Percentiles rank a stretch among this genome's conserved stretches.
These are phyloP conservation scores for Boletus subparvulus DNA, from an alignment of 768 basidiomycete genomes.

Conservation along the genomic window DNA sequence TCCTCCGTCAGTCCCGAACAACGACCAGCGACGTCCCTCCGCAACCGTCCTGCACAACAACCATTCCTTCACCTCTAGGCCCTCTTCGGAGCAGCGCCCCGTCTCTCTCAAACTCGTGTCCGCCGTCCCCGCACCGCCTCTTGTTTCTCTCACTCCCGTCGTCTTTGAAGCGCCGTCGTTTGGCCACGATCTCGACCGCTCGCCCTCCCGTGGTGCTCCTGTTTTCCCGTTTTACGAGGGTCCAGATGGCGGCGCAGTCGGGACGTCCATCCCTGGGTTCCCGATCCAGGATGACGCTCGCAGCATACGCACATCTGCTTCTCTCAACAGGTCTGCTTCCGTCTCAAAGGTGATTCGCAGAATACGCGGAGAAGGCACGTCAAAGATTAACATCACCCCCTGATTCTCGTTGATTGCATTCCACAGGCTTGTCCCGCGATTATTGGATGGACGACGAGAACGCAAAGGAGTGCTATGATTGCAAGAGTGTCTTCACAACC, in stretches of 20 bases:
- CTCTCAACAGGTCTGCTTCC: constrained; percentile 72
- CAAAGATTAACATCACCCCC: constrained; percentile 1
- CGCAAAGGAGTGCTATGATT: constrained; percentile 94
- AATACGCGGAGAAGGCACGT: constrained; percentile 83
- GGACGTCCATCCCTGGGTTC: constrained; percentile 86
- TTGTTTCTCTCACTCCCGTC: constrained; percentile 83
- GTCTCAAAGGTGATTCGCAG: constrained; percentile 91
- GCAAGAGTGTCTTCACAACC: constrained; percentile 89
- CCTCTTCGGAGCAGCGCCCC: constrained; percentile 53
- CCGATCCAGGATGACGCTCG: constrained; percentile 89
- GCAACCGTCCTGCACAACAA: constrained; percentile 42
- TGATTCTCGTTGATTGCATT: constrained; percentile 8
- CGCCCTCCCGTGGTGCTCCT: constrained; percentile 51
- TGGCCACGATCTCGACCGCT: constrained; percentile 59
- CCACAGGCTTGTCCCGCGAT: constrained; percentile 78
- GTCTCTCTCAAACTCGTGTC: constrained; percentile 53
- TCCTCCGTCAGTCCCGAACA: constrained; percentile 29
- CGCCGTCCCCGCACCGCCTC: constrained; percentile 69
- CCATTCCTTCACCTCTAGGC: constrained; percentile 49
- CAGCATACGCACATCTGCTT: constrained; percentile 74
- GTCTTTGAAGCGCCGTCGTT: constrained; percentile 77
- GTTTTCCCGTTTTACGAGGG: constrained; percentile 55
- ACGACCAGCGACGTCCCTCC: constrained; percentile 64
- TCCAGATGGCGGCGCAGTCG: constrained; percentile 56
- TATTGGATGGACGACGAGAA: constrained; percentile 99